Conservation (phyloP, 306 rosid species). For the Begonia fuchsioides region DNA sequence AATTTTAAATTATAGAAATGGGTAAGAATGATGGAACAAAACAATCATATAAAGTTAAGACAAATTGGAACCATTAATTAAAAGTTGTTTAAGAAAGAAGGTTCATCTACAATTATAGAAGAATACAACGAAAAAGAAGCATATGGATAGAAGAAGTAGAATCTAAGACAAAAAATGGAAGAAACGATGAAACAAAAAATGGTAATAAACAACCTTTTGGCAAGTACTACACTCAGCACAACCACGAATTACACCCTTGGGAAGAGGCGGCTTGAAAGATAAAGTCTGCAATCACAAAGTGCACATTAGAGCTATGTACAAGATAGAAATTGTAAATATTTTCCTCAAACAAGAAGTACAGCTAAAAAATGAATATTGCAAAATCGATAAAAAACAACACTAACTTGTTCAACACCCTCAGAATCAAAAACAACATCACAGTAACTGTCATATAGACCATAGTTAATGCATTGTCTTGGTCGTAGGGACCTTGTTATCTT, state of each 20-base stretch:
- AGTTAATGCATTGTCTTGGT: slow-evolving; percentile 51
- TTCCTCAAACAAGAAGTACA: not conserved
- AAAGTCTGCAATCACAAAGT: slow-evolving; percentile 44
- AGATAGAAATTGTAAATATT: not conserved
- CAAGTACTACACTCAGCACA: slow-evolving; percentile 74
- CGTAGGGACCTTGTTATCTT: slow-evolving; percentile 56
- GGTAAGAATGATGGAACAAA: not conserved
- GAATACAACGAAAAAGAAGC: not conserved
- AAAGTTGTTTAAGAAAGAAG: not conserved
- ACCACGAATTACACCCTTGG: slow-evolving; percentile 84
- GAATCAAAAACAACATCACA: slow-evolving; percentile 53
- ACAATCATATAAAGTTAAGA: not conserved
- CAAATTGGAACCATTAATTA: not conserved
- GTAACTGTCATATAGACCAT: slow-evolving; percentile 32
- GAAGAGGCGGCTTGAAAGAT: slow-evolving; percentile 34
- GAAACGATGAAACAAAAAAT: not conserved
- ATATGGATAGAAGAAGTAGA: too few relatives aligned
- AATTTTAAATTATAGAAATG: not conserved
- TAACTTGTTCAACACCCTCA: slow-evolving; percentile 59
- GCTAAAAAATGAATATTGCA: slow-evolving; percentile 4
- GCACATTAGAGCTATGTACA: slow-evolving; percentile 21
- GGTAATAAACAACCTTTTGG: slow-evolving; percentile 51
- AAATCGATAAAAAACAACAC: slow-evolving; percentile 11
- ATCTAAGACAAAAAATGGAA: too few relatives aligned
- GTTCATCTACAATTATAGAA: not conserved